Percentiles rank a stretch among this genome's conserved stretches.
phyloP scores from a whole-genome alignment of 768 basidiomycete genomes.

The Dioszegia hungarica region DNA sequence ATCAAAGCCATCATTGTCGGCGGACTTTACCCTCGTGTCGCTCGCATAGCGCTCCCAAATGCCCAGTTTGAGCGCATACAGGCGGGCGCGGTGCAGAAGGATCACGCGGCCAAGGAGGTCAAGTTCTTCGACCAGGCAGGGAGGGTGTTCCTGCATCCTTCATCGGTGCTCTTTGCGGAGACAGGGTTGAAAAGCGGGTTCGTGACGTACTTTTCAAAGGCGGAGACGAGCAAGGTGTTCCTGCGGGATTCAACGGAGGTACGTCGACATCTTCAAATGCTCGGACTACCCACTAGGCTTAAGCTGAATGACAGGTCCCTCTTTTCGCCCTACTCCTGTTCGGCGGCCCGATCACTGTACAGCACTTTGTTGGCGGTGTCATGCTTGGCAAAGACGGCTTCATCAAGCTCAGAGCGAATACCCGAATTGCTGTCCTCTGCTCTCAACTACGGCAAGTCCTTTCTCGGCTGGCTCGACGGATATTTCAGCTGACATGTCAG shows the following conservation, averaged over 20 bases:
- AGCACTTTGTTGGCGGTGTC: constrained; percentile 75
- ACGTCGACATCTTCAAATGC: constrained; percentile 18
- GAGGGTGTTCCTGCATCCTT: constrained; percentile 60
- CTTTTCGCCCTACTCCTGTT: constrained; percentile 80
- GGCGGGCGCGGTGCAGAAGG: constrained; percentile 75
- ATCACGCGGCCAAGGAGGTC: constrained; percentile 78
- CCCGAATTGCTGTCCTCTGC: constrained; percentile 83
- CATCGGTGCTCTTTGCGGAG: constrained; percentile 69
- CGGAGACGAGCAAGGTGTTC: constrained; percentile 72
- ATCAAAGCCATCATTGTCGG: constrained; percentile 80
- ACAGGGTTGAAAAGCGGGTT: constrained; percentile 72
- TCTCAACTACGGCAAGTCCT: constrained; percentile 68
- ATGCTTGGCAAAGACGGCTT: constrained; percentile 54
- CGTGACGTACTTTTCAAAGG: constrained; percentile 76
- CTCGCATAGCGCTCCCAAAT: constrained; percentile 66
- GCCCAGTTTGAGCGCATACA: constrained; percentile 80
- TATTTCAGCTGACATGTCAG: constrained; percentile 47
- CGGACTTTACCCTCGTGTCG: constrained; percentile 80
- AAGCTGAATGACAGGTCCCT: constrained; percentile 59
- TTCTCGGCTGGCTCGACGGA: not conserved
- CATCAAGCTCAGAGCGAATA: constrained; percentile 71
- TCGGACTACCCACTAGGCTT: not conserved
- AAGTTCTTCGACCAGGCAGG: constrained; percentile 67
- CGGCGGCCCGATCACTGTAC: constrained; percentile 70
- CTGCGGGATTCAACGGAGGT: constrained; percentile 84